Evolutionary conservation across 2,329 filamentous ascomycete species (phyloP), one percentile per base, ranked within the genome.

Genomic region (Aspergillus luchuensis): DNA sequence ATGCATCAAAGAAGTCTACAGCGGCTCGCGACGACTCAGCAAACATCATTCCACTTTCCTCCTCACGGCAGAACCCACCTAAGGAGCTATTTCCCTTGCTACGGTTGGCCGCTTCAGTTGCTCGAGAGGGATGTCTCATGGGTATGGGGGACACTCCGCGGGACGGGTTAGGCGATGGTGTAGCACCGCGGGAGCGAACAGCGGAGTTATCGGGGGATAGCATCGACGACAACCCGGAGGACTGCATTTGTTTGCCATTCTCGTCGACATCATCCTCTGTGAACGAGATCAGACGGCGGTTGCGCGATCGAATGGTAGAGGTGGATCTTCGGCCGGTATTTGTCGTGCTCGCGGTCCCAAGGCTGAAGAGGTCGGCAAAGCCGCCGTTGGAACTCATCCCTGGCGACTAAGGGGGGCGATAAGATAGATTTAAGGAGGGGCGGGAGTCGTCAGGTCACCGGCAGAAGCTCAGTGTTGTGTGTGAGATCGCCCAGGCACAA

Each of bases 261-360:
- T 66, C 66, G 39, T 71, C 72, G 28, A 71, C 69, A 48, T 72
- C 72, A 48, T 76, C 76, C 61, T 79, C 76, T 63, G 72, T 69
- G 48, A 78, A 74, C 21, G 79, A 79, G 58, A 80, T 75, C 56
- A 80, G 67, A 45, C 78, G 76, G 59, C 77, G 71, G 62, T 76
- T 77, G 50, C 79, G 79, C 59, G 79, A 76, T 64, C 79, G 76
- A 56, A 81, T 68, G 38, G 76, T 76, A 23, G 77, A 78, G 64
- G 69, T 70, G 30, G 74, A 72, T 61, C 69, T 68, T 47, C 62
- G 72, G 58, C 63, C 69, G 38, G 71, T 70, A 64, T 69, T 73
- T 57, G 71, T 73, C 56, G 71, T 70, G 63, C 67, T 72, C 43
- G 67, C 68, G 59, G 70, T 67, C 63, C 71, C 71, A 59, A 74